These are phyloP conservation scores for Cruciata laevipes DNA, from an alignment of 257 asterid genomes.

Conservation along the genomic window DNA sequence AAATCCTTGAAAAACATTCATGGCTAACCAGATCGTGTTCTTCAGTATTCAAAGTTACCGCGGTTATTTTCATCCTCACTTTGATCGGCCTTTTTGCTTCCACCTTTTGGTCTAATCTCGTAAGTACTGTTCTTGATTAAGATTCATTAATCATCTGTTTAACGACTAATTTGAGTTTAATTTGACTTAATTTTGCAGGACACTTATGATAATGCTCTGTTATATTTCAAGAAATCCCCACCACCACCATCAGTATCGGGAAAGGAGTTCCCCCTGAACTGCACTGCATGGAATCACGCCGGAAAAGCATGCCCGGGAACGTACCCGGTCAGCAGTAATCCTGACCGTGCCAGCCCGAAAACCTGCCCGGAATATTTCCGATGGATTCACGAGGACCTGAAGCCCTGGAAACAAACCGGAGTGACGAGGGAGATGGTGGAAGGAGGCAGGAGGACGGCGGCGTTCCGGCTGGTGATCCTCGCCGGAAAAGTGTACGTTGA, in stretches of 20 bases:
- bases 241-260: background rate
- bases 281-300: constrained; percentile 25
- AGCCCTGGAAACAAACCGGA: constrained; percentile 25
- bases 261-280: constrained; percentile 25
- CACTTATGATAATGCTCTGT: background rate
- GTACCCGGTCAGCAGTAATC: constrained; percentile 13
- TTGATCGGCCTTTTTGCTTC: constrained; percentile 23
- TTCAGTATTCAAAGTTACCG: constrained; percentile 13
- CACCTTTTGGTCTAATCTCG: constrained; percentile 32
- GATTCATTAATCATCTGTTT: no score
- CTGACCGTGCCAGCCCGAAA: background rate
- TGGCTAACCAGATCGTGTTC: constrained; percentile 19
- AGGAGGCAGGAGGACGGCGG: constrained; percentile 14
- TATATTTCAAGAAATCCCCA: background rate
- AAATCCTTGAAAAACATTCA: background rate
- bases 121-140: constrained; percentile 18
- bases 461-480: constrained; percentile 23
- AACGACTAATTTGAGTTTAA: no score
- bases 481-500: constrained; percentile 23
- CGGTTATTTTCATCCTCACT: constrained; percentile 26
- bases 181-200: constrained; percentile 15
- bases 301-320: constrained; percentile 22
- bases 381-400: constrained; percentile 30
- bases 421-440: constrained; percentile 21
- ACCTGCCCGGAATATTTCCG: constrained; percentile 26